These are phyloP conservation scores for Lenwebbia sp. DNA, from an alignment of 345 rosid genomes.

Conservation along the genomic window DNA sequence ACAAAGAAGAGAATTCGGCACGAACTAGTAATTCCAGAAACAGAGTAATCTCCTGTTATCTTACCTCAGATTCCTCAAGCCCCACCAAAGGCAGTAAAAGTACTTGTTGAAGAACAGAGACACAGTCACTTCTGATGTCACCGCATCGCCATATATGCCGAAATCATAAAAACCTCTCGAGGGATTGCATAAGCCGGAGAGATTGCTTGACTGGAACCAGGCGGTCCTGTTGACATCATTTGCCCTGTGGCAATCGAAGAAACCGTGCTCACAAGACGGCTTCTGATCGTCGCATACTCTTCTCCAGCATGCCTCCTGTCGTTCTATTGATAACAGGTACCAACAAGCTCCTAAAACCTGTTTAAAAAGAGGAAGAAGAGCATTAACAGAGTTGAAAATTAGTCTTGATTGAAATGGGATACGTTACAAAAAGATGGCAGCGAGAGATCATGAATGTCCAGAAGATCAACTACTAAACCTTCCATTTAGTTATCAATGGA, in stretches of 20 bases:
- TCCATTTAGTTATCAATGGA: not conserved
- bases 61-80: conserved; percentile 76
- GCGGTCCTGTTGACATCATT: conserved; percentile 21
- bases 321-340: conserved; percentile 80
- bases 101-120: conserved; percentile 67
- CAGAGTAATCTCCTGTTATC: not conserved
- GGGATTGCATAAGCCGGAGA: conserved; percentile 45
- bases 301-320: conserved; percentile 87
- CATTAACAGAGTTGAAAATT: not conserved
- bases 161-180: conserved; percentile 34
- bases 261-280: conserved; percentile 34
- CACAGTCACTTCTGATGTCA: conserved; percentile 37
- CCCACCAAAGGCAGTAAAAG: conserved; percentile 98
- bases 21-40: not conserved
- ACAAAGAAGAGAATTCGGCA: not conserved
- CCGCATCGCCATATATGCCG: conserved; percentile 72
- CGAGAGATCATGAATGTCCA: not conserved
- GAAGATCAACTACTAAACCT: not conserved
- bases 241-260: conserved; percentile 52
- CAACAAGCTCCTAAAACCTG: conserved; percentile 97
- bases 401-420: not conserved
- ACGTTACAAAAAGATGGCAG: not conserved
- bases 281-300: conserved; percentile 41
- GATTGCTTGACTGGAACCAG: conserved; percentile 65
- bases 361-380: not conserved